Evolutionary conservation across 768 basidiomycete genomes (phyloP).

Genomic region (Cystobasidium tubakii): DNA sequence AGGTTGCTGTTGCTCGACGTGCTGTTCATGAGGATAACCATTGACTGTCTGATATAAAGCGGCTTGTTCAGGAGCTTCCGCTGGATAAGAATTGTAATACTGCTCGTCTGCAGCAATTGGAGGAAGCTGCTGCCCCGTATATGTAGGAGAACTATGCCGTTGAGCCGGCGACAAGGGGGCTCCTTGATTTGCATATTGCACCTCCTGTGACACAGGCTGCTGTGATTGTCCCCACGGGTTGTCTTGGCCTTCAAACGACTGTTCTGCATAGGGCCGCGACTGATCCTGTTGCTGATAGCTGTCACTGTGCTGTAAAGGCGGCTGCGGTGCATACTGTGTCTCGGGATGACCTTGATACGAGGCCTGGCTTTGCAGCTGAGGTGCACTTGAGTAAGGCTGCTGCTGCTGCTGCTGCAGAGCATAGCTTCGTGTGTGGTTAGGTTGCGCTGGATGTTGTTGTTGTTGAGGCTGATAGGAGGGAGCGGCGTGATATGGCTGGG

Average conservation of each 20-base stretch:
- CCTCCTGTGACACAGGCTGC: background rate
- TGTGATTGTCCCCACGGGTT: background rate
- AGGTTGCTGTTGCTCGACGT: background rate
- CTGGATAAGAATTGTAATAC: constrained; percentile 1
- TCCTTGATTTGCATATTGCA: background rate
- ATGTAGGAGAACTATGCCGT: background rate
- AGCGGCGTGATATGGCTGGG: constrained; percentile 30
- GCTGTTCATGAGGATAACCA: background rate
- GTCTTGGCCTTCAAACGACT: background rate
- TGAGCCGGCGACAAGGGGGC: background rate
- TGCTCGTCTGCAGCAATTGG: background rate
- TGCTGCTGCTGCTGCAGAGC: background rate
- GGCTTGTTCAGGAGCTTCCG: background rate
- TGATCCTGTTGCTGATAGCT: constrained; percentile 5
- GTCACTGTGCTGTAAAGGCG: background rate
- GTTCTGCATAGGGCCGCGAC: background rate
- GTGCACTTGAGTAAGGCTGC: background rate
- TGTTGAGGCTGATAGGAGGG: background rate
- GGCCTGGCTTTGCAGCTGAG: background rate
- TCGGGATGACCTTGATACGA: background rate
- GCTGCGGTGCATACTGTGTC: background rate
- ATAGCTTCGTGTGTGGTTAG: background rate
- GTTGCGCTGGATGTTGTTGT: background rate
- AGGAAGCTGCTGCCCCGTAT: background rate
- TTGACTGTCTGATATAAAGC: background rate